Conservation (phyloP, 345 rosid species). For the Eucalyptus pumila region DNA sequence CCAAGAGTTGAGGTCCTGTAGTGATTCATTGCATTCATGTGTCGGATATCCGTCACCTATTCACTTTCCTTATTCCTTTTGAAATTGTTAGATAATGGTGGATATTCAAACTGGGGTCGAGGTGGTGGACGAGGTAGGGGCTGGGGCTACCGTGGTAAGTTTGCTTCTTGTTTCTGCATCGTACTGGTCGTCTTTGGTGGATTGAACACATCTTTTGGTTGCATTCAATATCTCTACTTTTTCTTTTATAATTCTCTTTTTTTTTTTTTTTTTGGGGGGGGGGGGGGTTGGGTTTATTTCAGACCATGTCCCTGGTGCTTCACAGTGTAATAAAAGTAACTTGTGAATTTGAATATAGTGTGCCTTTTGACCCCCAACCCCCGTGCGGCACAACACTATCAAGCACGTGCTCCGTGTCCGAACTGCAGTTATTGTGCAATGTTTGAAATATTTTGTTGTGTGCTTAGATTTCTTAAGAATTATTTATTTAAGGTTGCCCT, state of each 20-base stretch:
- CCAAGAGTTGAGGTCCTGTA: neutral
- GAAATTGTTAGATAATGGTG: conserved; percentile 3
- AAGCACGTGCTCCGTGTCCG: neutral
- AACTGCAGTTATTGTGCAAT: neutral
- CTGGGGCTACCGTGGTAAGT: conserved; percentile 39
- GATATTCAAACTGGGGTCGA: conserved; percentile 13
- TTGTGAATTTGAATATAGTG: neutral
- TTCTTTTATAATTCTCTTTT: neutral
- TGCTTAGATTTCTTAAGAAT: neutral
- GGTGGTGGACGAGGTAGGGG: conserved; percentile 42
- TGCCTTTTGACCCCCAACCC: neutral
- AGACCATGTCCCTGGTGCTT: neutral
- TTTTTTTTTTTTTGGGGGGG: too few relatives aligned
- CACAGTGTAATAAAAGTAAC: neutral
- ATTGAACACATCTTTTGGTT: neutral
- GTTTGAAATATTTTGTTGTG: neutral
- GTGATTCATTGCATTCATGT: neutral
- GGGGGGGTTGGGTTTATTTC: neutral
- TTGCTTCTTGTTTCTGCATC: neutral
- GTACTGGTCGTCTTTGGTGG: neutral
- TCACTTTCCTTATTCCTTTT: neutral
- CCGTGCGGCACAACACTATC: neutral
- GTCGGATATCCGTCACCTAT: neutral
- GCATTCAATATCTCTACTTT: neutral
- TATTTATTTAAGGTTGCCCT: neutral